Evolutionary conservation across 2,329 filamentous ascomycete genomes (phyloP).

Genomic region (Plectosphaerella cucumerina): DNA sequence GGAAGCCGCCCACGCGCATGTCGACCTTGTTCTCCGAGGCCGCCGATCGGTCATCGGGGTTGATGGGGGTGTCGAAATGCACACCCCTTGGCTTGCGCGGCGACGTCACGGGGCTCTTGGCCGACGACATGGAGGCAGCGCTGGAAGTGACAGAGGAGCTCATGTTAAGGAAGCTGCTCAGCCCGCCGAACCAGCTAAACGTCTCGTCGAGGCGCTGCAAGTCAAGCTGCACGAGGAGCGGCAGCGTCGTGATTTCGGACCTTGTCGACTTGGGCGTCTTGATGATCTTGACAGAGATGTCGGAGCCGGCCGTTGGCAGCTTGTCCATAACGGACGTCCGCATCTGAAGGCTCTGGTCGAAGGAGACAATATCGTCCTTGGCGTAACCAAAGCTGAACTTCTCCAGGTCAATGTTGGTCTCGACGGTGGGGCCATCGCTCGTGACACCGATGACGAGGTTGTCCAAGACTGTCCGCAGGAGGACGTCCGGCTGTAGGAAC

Average conservation of each 20-base stretch:
- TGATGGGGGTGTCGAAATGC: constrained; percentile 51
- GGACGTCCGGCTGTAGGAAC: constrained; percentile 42
- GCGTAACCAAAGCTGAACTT: constrained; percentile 61
- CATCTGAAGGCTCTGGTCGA: constrained; percentile 54
- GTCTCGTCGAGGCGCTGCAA: constrained; percentile 80
- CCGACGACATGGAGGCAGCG: constrained; percentile 42
- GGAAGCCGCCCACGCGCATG: constrained; percentile 69
- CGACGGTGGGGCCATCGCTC: constrained; percentile 18
- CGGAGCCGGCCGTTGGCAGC: constrained; percentile 52
- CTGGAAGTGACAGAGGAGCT: constrained; percentile 78
- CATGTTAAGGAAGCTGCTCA: constrained; percentile 87
- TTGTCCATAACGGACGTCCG: constrained; percentile 55
- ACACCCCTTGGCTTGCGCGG: constrained; percentile 49
- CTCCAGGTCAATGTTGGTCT: constrained; percentile 42
- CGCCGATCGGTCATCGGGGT: constrained; percentile 41
- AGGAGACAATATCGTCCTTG: constrained; percentile 59
- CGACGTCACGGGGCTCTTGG: constrained; percentile 31
- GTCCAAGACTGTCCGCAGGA: constrained; percentile 46
- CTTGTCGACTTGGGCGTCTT: constrained; percentile 39
- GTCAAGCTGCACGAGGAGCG: constrained; percentile 72
- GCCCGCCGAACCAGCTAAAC: constrained; percentile 81
- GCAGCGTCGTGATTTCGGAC: constrained; percentile 70
- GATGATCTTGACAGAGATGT: constrained; percentile 50
- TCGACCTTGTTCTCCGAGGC: constrained; percentile 64
- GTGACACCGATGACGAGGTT: constrained; percentile 32